Evolutionary conservation across 305 asterid species (phyloP).

Genomic region (Caryopteris hybrid): DNA sequence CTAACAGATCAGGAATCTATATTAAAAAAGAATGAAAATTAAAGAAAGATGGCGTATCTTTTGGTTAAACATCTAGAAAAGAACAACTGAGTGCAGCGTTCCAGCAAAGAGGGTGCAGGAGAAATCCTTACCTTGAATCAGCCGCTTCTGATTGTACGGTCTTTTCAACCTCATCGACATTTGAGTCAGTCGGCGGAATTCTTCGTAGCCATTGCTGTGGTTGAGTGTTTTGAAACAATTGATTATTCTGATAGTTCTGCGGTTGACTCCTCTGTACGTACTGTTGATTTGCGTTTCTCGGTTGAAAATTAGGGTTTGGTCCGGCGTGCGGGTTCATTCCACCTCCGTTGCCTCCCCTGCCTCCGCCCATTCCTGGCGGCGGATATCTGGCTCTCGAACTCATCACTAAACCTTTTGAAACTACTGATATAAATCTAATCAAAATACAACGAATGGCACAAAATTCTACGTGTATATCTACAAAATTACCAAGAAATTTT

Average conservation of each 20-base stretch:
- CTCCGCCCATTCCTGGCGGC: conserved; percentile 86
- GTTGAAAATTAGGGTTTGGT: conserved; percentile 42
- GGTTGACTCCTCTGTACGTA: conserved; percentile 51
- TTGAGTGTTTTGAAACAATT: conserved; percentile 47
- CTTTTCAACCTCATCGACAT: conserved; percentile 74
- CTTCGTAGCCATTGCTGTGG: conserved; percentile 87
- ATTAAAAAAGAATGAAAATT: not conserved
- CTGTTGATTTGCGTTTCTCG: conserved; percentile 55
- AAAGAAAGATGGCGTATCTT: not conserved
- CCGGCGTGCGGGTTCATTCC: conserved; percentile 53
- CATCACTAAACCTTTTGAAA: conserved; percentile 47
- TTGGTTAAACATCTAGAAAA: not conserved
- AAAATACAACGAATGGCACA: conserved; percentile 9
- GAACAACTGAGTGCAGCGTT: not conserved
- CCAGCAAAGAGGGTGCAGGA: not conserved
- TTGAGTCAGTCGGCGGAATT: conserved; percentile 38
- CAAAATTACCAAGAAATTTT: conserved; percentile 5
- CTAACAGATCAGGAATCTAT: not conserved
- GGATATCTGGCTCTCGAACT: conserved; percentile 75
- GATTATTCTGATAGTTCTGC: conserved; percentile 37
- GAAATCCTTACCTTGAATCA: conserved; percentile 61
- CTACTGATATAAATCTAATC: conserved; percentile 13
- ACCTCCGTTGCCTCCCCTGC: conserved; percentile 53
- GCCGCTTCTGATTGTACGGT: conserved; percentile 75
- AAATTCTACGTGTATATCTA: conserved; percentile 12